A percentile compares a stretch with the other conserved stretches of the same genome.
phyloP scores from a whole-genome alignment of 768 basidiomycete species.

The Hericium erinaceus region DNA sequence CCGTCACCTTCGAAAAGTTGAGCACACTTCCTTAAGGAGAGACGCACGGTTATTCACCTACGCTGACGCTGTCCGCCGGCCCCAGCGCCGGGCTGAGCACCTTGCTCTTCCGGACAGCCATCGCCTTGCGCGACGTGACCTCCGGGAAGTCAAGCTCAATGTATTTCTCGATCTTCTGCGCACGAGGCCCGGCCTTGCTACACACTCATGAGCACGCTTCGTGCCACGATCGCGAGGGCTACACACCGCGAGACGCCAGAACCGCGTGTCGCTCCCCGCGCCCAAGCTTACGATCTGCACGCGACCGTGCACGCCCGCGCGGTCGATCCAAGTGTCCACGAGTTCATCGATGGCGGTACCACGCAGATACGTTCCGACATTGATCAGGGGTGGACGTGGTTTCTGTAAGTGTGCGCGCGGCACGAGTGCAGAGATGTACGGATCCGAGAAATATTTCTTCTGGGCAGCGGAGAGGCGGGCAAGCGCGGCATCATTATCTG shows the following conservation, averaged over 20 bases:
- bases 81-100: constrained; percentile 47
- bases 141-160: constrained; percentile 90
- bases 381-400: constrained; percentile 78
- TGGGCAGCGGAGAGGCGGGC: constrained; percentile 82
- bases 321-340: constrained; percentile 45
- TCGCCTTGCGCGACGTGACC: constrained; percentile 74
- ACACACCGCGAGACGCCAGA: constrained; percentile 84
- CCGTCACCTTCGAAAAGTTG: constrained; percentile 37
- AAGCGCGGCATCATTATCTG: constrained; percentile 74
- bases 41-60: constrained; percentile 27
- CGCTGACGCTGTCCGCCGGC: constrained; percentile 27
- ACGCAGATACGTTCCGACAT: constrained; percentile 87
- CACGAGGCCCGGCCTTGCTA: constrained; percentile 46
- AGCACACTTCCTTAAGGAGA: too few species aligned
- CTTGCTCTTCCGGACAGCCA: constrained; percentile 63
- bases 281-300: constrained; percentile 93
- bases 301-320: constrained; percentile 24
- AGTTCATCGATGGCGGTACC: constrained; percentile 72
- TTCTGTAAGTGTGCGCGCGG: constrained; percentile 55
- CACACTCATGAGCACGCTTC: not conserved
- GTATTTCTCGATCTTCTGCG: constrained; percentile 47
- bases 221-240: not conserved
- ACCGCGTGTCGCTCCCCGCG: constrained; percentile 92
- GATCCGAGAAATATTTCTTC: constrained; percentile 73
- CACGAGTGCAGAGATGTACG: constrained; percentile 60